Evolutionary conservation across 352 stramenopile genomes (phyloP).

Genomic region (Blastocystis sp.): DNA sequence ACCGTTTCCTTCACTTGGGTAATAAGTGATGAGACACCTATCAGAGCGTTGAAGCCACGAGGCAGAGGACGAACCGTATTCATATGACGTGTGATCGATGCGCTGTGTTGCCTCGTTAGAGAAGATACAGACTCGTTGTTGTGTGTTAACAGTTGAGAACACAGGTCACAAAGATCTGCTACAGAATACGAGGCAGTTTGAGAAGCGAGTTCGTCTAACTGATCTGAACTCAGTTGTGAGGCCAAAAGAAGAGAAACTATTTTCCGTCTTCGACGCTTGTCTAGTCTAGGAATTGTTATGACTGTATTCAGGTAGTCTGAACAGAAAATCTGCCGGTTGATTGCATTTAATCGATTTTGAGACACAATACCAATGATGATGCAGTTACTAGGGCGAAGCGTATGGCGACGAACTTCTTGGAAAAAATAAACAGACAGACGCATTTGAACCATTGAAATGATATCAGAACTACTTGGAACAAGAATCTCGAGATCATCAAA

Average conservation of each 20-base stretch:
- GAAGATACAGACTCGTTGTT: not conserved
- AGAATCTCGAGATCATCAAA: conserved; percentile 58
- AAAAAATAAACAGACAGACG: not conserved
- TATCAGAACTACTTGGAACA: not conserved
- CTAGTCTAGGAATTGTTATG: not conserved
- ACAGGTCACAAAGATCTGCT: conserved; percentile 1
- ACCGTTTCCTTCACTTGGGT: not conserved
- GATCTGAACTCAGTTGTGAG: not conserved
- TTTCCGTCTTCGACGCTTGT: not conserved
- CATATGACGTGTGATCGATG: not conserved
- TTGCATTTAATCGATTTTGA: not conserved
- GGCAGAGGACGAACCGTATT: not conserved
- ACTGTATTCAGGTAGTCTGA: not conserved
- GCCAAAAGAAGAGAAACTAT: not conserved
- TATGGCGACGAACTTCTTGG: not conserved
- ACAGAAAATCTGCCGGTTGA: not conserved
- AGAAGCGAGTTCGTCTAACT: not conserved
- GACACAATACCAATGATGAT: conserved; percentile 19
- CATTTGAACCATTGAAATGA: conserved; percentile 4
- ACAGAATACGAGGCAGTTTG: conserved; percentile 31
- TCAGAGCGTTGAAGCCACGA: not conserved
- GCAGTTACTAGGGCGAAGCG: not conserved
- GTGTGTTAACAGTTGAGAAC: not conserved
- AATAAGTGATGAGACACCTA: not conserved
- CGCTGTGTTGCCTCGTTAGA: not conserved